Conservation (phyloP, 768 basidiomycete genomes). For the Rhodotorula toruloides region DNA sequence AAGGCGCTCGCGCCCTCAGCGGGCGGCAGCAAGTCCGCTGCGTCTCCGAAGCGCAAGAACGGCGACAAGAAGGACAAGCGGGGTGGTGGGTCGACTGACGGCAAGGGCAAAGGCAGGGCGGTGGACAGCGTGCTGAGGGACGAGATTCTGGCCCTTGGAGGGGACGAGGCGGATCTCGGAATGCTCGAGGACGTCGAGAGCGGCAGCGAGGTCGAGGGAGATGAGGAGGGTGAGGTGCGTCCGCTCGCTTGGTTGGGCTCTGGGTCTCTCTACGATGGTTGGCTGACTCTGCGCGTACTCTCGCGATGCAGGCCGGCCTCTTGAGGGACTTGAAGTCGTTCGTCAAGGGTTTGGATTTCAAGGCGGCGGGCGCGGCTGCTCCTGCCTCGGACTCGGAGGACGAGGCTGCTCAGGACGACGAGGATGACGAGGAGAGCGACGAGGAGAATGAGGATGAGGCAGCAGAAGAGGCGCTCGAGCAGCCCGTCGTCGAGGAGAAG, state of each 20-base stretch:
- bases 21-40: neutral
- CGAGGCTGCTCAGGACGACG: slow-evolving; percentile 40
- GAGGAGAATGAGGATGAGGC: slow-evolving; percentile 31
- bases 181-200: slow-evolving; percentile 51
- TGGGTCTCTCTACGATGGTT: too few species aligned
- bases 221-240: slow-evolving; percentile 38
- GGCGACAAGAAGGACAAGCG: neutral
- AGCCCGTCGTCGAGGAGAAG: slow-evolving; percentile 23
- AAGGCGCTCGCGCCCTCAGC: neutral
- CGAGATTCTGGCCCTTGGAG: slow-evolving; percentile 52
- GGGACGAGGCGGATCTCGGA: slow-evolving; percentile 53
- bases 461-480: slow-evolving; percentile 15
- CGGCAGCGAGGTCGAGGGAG: slow-evolving; percentile 40
- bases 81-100: neutral
- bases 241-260: too few species aligned
- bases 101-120: neutral
- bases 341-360: slow-evolving; percentile 47
- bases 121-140: slow-evolving; percentile 30
- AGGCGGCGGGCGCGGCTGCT: slow-evolving; percentile 32
- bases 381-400: slow-evolving; percentile 39
- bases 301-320: slow-evolving; percentile 50
- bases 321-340: slow-evolving; percentile 54
- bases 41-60: neutral
- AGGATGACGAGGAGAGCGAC: slow-evolving; percentile 24
- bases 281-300: neutral